A percentile compares a stretch with the other conserved stretches of the same genome.
phyloP scores from a whole-genome alignment of 1,284 basidiomycete genomes.

The Hortiboletus rubellus region DNA sequence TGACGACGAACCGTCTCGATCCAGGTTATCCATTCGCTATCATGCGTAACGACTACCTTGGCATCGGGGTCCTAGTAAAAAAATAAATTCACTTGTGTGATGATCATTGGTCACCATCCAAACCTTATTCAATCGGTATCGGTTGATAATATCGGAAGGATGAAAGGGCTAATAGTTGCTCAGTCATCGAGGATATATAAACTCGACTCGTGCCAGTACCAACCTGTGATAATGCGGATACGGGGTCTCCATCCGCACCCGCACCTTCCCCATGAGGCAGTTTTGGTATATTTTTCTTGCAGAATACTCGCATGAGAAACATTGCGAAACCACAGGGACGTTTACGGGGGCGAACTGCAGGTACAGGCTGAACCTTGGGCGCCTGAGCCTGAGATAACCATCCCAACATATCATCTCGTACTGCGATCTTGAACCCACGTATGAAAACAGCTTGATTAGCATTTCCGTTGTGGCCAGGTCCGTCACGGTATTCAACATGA shows the following conservation, averaged over 20 bases:
- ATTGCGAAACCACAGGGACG: neutral
- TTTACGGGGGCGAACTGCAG: neutral
- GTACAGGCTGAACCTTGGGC: neutral
- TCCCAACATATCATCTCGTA: neutral
- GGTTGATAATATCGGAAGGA: constrained; percentile 7
- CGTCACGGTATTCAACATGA: neutral
- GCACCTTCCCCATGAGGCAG: neutral
- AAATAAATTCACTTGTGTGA: neutral
- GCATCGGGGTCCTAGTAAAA: neutral
- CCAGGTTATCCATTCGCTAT: constrained; percentile 2
- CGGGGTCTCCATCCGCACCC: neutral
- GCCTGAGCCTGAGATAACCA: neutral
- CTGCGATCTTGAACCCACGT: constrained; percentile 12
- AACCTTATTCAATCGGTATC: constrained; percentile 10
- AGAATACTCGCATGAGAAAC: neutral
- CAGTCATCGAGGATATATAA: neutral
- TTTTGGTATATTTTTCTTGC: neutral
- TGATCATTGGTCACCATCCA: neutral
- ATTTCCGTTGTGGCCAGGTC: neutral
- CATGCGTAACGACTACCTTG: constrained; percentile 4
- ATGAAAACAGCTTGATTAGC: constrained; percentile 13
- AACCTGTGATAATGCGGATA: neutral
- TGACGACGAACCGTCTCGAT: neutral
- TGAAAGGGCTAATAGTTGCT: constrained; percentile 7
- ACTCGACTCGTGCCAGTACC: neutral